Base-by-base conservation (phyloP, 768 basidiomycete genomes). In the Podaxis sp. region DNA sequence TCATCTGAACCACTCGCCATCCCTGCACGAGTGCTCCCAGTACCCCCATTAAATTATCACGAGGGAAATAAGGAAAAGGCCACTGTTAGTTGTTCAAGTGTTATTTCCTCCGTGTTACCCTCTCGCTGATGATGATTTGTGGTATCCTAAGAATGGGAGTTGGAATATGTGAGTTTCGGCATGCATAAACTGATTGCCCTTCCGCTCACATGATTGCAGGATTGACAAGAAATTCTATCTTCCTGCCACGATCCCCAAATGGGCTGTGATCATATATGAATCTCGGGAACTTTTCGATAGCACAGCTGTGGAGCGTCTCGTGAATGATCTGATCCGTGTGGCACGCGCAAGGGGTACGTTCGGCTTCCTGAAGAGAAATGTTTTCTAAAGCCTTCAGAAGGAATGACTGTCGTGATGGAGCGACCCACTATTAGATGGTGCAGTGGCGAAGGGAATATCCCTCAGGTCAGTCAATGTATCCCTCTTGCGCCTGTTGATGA, bases 251-350 rank as follows among this genome's bases (percentile, higher is more conserved):
- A 85, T 94, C 63, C 75, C 77, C 0, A 73, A 79, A 15, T 93
- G 89, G 88, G 78, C 82, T 11, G 75, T 93, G 1, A 78, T 91
- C 3, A 67, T 89, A 4, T 93, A 86, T 65, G 90, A 92, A 70
- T 74, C 78, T 9, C 71, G 79, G 57, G 64, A 70, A 12, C 82
- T 87, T 0, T 93, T 94, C 73, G 71, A 68, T 36, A 66, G 76
- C 0, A 63, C 73, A 1, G 71, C 72, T 0, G 86, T 80, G 0
- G 59, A 75, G n/a, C 81, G 84, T 24, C 82, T 92, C 83, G 79
- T 86, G 4, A 53, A 68, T 2, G 84, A 82, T 0, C 72, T 93
- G 5, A 62, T 84, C 2, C 65, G 67, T 5, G 77, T 78, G 2
- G 88, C 85, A 56, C 67, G 52, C 1, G 78, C 76, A 26, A 87